Conservation (phyloP, 1,284 basidiomycete species). For the Ustilago sp. region DNA sequence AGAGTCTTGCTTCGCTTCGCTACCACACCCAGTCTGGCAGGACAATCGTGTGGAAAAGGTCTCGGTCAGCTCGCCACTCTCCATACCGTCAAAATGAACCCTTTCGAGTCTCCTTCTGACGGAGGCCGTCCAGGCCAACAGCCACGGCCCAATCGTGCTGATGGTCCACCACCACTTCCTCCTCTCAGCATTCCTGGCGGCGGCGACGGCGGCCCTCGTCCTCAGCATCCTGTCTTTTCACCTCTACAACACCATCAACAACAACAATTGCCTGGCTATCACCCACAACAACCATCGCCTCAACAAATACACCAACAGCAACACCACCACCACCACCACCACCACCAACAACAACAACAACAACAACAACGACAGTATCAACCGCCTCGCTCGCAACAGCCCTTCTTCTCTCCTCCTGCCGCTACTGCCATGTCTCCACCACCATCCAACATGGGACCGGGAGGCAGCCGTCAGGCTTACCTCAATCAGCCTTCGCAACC, state of each 20-base stretch:
- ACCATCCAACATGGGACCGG: constrained; percentile 10
- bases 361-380: constrained; percentile 19
- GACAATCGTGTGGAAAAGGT: neutral
- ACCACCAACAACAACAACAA: constrained; percentile 35
- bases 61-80: neutral
- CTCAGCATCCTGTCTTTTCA: constrained; percentile 18
- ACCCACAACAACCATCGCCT: constrained; percentile 38
- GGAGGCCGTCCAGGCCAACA: constrained; percentile 15
- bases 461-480: constrained; percentile 32
- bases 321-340: constrained; percentile 33
- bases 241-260: constrained; percentile 25
- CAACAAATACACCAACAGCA: constrained; percentile 37
- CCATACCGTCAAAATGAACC: constrained; percentile 28
- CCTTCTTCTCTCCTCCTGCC: constrained; percentile 33
- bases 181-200: constrained; percentile 40
- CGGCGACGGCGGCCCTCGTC: constrained; percentile 7
- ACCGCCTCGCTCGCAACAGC: constrained; percentile 15
- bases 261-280: constrained; percentile 50
- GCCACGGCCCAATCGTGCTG: constrained; percentile 22
- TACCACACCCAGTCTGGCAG: neutral
- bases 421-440: constrained; percentile 19
- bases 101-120: constrained; percentile 40
- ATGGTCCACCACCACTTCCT: constrained; percentile 41
- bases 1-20: neutral
- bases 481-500: constrained; percentile 13